phyloP scores from a whole-genome alignment of 441 rosid genomes.

The Viola pubescens region DNA sequence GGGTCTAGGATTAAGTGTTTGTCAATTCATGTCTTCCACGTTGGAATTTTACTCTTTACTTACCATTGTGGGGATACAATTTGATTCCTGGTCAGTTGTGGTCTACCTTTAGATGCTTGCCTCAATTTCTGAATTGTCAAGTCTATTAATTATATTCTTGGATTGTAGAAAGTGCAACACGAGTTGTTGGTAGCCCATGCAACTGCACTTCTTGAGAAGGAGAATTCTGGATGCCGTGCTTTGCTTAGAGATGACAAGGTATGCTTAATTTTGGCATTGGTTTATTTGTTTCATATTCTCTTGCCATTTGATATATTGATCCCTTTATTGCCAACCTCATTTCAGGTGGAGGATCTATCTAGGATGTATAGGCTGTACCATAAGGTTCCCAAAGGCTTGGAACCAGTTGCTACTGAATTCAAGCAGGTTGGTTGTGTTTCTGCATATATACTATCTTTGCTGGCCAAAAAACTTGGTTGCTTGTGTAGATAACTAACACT shows the following conservation, averaged over 20 bases:
- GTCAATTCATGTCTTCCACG: too few species aligned
- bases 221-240: conserved; percentile 87
- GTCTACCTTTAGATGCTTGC: too few species aligned
- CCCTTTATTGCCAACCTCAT: conserved; percentile 7
- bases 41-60: too few species aligned
- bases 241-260: conserved; percentile 93
- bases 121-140: too few species aligned
- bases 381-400: conserved; percentile 63
- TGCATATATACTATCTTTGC: conserved; percentile 8
- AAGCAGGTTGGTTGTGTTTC: conserved; percentile 53
- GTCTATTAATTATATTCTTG: too few species aligned
- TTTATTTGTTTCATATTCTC: not conserved
- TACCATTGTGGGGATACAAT: too few species aligned
- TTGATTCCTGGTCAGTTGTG: too few species aligned
- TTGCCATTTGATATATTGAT: not conserved
- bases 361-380: conserved; percentile 90
- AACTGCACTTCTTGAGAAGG: conserved; percentile 69
- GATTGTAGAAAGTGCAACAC: conserved; percentile 75
- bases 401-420: conserved; percentile 66
- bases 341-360: conserved; percentile 84
- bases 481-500: conserved; percentile 10
- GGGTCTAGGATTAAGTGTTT: too few species aligned
- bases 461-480: not conserved
- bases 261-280: conserved; percentile 1
- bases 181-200: conserved; percentile 60